Evolutionary conservation across 2,329 filamentous ascomycete genomes (phyloP), one percentile per base, ranked within the genome.

Genomic region (Teratosphaeria zuluensis): DNA sequence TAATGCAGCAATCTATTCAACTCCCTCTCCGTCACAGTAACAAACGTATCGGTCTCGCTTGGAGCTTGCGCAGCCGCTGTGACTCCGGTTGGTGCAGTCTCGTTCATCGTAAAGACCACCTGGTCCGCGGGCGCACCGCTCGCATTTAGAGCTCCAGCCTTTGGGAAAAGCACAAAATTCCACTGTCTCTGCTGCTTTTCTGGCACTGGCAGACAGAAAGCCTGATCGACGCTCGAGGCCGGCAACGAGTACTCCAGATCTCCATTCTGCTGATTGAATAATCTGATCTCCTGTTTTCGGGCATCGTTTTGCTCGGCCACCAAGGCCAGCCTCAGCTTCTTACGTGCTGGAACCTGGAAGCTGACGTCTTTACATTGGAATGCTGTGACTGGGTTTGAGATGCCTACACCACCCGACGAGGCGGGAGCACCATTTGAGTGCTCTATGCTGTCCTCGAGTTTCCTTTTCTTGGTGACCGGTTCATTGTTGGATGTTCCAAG

Each of bases 121-220:
- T 81, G 78, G 63, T 85, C 83, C 24, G 75, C 74, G 1, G 75
- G 63, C 16, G 69, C 70, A 28, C 69, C 66, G 31, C 65, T 62
- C 3, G 61, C 56, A 9, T 55, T 66, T 12, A 73, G 77, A 24
- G 82, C 74, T 46, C 79, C 77, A 55, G 77, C 74, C 31, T 76
- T 70, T 2, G 84, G 82, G 48, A 86, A 76, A 51, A 86, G 70
- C 65, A 84, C 80, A 67, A 85, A 86, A 64, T 84, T 84, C 71
- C 81, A 81, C 65, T 85, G 82, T 57, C 81, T 80, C 61, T 84
- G 81, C 3, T 82, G 78, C 66, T 86, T 86, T 65, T 86, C 84
- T 4, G 84, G 84, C 2, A 86, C 79, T 0, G 84, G 83, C 46
- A 86, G 75, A 64, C 82, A 84, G 63, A 86, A 76, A 55, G 82